Conservation (phyloP, 768 basidiomycete genomes). For the Postia placenta region DNA sequence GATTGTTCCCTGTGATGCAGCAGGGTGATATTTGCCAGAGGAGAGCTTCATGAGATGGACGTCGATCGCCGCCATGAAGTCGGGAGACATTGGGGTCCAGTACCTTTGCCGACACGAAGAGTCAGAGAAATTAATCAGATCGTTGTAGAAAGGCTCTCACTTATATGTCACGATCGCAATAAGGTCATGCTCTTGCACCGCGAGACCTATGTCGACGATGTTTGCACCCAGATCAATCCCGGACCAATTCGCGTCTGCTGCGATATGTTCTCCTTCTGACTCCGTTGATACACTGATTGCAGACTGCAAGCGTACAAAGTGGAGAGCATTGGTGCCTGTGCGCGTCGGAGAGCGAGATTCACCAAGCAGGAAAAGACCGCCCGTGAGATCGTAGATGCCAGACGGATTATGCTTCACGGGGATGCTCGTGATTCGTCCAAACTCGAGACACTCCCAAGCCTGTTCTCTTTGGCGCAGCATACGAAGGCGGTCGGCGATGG, state of each 20-base stretch:
- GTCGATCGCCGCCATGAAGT: conserved; percentile 9
- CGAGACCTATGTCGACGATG: conserved; percentile 19
- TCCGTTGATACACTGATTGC: background rate
- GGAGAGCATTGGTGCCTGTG: conserved; percentile 9
- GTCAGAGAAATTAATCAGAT: no score
- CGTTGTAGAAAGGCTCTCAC: conserved; percentile 10
- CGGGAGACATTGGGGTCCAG: no score
- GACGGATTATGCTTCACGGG: conserved; percentile 12
- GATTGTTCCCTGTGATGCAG: conserved; percentile 12
- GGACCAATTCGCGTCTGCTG: conserved; percentile 4
- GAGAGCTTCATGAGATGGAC: conserved; percentile 17
- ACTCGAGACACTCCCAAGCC: conserved; percentile 10
- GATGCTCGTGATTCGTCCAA: conserved; percentile 4
- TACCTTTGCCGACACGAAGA: no score
- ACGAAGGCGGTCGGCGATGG: conserved; percentile 11
- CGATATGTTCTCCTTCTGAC: no score
- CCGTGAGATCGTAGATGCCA: conserved; percentile 22
- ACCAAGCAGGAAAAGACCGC: conserved; percentile 18
- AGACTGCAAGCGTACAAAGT: conserved; percentile 6
- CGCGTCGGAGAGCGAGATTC: conserved; percentile 1
- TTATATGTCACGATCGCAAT: conserved; percentile 16
- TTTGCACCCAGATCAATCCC: conserved; percentile 12
- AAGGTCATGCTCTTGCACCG: conserved; percentile 19
- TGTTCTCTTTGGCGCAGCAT: conserved; percentile 6
- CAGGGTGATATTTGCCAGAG: conserved; percentile 16